A percentile compares a stretch with the other conserved stretches of the same genome.
phyloP scores from a whole-genome alignment of 225 moss, liverwort and hornwort species.

The Rhytidiadelphus loreus region DNA sequence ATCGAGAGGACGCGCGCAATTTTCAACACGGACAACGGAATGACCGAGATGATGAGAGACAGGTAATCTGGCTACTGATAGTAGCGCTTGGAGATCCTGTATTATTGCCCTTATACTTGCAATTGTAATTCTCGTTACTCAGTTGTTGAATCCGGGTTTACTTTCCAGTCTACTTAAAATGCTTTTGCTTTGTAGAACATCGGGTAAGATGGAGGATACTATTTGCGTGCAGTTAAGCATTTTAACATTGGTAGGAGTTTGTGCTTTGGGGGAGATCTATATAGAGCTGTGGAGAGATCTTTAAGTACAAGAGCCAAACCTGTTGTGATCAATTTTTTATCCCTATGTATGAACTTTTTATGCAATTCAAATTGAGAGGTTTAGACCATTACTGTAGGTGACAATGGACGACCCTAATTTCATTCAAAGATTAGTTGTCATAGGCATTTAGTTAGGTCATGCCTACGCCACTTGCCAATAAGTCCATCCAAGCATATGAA shows the following conservation, averaged over 20 bases:
- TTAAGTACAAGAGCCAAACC: neutral
- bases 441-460: neutral
- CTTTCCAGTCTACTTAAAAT: neutral
- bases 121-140: neutral
- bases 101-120: neutral
- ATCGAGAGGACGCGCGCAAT: constrained; percentile 77
- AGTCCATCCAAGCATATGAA: neutral
- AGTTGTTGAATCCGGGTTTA: neutral
- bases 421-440: neutral
- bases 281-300: neutral
- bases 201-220: neutral
- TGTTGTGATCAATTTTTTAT: neutral
- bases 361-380: neutral
- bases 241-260: neutral
- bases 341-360: neutral
- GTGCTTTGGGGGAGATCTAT: neutral
- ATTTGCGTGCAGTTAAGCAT: neutral
- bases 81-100: neutral
- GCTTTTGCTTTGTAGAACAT: neutral
- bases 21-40: constrained; percentile 87
- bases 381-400: neutral
- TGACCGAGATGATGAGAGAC: constrained; percentile 95
- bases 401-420: neutral
- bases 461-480: neutral
- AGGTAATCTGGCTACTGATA: constrained; percentile 12